These are phyloP conservation scores for Phytophthora pisi DNA, from an alignment of 352 stramenopile species.

Conservation along the genomic window DNA sequence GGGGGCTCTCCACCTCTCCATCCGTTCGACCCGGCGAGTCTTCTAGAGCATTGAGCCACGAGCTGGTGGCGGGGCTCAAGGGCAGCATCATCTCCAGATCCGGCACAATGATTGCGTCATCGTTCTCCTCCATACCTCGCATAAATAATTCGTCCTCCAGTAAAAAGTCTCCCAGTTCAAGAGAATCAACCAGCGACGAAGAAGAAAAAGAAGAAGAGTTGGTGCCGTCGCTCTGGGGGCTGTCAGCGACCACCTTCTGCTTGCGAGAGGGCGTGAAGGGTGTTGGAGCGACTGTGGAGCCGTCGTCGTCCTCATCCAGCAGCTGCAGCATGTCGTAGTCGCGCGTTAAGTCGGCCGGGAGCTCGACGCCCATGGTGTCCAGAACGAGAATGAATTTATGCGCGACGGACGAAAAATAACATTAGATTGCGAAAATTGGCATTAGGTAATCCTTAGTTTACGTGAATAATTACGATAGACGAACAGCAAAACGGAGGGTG, in stretches of 20 bases:
- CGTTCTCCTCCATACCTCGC: constrained; percentile 11
- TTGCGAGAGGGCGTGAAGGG: constrained; percentile 1
- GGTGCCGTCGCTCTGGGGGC: constrained; percentile 17
- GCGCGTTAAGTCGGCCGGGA: constrained; percentile 37
- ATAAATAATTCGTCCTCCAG: constrained; percentile 47
- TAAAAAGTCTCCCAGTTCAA: constrained; percentile 38
- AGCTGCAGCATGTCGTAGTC: constrained; percentile 49
- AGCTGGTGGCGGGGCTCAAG: constrained; percentile 34
- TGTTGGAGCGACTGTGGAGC: neutral
- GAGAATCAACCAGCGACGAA: neutral
- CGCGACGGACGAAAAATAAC: neutral
- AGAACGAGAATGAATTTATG: constrained; percentile 3
- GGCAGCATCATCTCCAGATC: constrained; percentile 56
- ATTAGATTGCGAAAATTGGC: neutral
- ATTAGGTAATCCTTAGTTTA: neutral
- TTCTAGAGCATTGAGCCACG: constrained; percentile 33
- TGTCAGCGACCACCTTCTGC: constrained; percentile 14
- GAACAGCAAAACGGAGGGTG: constrained; percentile 6
- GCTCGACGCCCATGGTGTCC: constrained; percentile 33
- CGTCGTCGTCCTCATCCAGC: constrained; percentile 30
- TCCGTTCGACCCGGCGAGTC: constrained; percentile 34
- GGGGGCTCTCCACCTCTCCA: constrained; percentile 29
- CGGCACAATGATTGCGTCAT: constrained; percentile 41
- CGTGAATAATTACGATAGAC: neutral
- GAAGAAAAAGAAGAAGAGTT: neutral